Percentiles rank a stretch among this genome's conserved stretches.
Conservation (phyloP, 208 protist genomes). For the Wallacemonas collosoma region DNA sequence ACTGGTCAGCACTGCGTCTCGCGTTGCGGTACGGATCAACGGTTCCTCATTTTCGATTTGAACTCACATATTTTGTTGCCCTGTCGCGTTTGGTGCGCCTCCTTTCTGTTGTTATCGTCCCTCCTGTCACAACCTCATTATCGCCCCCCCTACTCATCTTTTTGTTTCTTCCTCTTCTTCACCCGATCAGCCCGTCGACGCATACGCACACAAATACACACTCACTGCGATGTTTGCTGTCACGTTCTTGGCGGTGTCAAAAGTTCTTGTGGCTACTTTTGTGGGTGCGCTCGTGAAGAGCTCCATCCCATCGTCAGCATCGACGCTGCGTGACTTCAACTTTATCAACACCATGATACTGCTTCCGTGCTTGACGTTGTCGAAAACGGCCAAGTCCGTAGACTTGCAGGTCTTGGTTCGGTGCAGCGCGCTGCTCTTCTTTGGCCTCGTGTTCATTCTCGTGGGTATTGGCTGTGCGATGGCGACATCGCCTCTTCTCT, state of each 20-base stretch:
- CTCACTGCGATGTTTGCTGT: slow-evolving; percentile 25
- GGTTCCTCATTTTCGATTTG: too few species aligned
- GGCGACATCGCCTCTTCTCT: slow-evolving; percentile 15
- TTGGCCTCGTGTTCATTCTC: slow-evolving; percentile 28
- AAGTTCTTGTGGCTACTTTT: slow-evolving; percentile 42
- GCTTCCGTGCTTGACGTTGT: slow-evolving; percentile 42
- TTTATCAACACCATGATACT: slow-evolving; percentile 39
- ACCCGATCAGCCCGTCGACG: not conserved
- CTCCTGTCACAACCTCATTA: too few species aligned
- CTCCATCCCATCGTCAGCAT: slow-evolving; percentile 27
- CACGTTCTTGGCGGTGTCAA: slow-evolving; percentile 34
- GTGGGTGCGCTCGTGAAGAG: slow-evolving; percentile 34
- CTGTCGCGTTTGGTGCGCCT: too few species aligned
- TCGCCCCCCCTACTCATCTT: not conserved
- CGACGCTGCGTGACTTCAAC: slow-evolving; percentile 41
- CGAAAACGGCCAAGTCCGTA: slow-evolving; percentile 36
- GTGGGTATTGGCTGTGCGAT: slow-evolving; percentile 25
- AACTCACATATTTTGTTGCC: too few species aligned
- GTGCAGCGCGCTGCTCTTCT: slow-evolving; percentile 42
- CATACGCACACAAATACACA: not conserved
- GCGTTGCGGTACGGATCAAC: too few species aligned
- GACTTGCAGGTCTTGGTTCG: slow-evolving; percentile 35
- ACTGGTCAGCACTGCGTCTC: too few species aligned
- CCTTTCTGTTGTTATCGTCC: too few species aligned
- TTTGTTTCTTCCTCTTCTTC: not conserved